phyloP scores from a whole-genome alignment of 768 basidiomycete genomes.

The Tulasnella sp. region DNA sequence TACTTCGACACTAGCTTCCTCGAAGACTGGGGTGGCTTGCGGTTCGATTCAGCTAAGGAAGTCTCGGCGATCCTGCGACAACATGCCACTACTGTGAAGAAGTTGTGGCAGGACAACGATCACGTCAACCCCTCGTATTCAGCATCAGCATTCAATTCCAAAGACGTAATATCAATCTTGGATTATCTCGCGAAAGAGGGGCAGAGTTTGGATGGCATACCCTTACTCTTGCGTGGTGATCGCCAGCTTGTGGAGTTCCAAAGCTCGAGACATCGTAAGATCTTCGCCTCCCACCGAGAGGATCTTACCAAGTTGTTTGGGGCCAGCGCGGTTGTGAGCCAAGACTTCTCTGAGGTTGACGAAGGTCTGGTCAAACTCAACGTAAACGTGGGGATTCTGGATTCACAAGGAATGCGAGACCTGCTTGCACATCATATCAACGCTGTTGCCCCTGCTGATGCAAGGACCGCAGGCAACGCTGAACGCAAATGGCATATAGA shows the following conservation, averaged over 20 bases:
- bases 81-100: neutral
- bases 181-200: neutral
- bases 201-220: neutral
- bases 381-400: neutral
- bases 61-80: neutral
- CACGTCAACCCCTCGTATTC: neutral
- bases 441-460: neutral
- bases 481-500: neutral
- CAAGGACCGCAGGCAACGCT: too few relatives aligned
- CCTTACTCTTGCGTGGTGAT: neutral
- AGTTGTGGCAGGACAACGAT: neutral
- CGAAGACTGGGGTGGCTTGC: neutral
- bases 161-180: neutral
- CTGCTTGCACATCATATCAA: neutral
- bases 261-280: neutral
- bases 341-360: neutral
- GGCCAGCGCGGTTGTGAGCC: neutral
- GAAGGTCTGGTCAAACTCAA: neutral
- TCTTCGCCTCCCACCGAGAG: constrained; percentile 1
- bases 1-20: neutral
- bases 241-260: neutral
- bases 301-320: neutral
- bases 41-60: neutral
- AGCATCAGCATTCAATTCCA: neutral
- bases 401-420: neutral